Conservation (phyloP, 1,139 yeast genomes). For the Zygoascus sp. region DNA sequence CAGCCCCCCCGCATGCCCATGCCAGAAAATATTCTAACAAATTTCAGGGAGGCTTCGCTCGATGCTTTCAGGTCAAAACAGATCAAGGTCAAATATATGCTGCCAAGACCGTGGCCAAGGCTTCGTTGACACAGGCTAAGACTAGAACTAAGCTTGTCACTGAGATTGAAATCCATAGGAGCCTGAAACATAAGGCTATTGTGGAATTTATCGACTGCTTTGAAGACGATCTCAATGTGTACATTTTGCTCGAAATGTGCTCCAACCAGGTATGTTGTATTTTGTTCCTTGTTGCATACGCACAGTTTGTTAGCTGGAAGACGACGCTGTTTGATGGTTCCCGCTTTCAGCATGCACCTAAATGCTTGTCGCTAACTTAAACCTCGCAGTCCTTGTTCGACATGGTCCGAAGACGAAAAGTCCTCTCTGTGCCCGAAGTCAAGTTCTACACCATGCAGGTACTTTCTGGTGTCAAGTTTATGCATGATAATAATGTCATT, state of each 20-base stretch:
- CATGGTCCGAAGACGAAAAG: slow-evolving; percentile 74
- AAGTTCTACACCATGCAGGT: slow-evolving; percentile 87
- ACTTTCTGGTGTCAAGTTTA: slow-evolving; percentile 86
- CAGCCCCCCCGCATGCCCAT: neutral
- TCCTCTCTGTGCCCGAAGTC: slow-evolving; percentile 86
- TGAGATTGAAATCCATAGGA: slow-evolving; percentile 92
- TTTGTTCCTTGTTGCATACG: too few relatives aligned
- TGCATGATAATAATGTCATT: slow-evolving; percentile 89
- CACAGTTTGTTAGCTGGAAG: too few relatives aligned
- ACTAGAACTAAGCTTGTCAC: slow-evolving; percentile 80
- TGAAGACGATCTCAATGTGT: slow-evolving; percentile 91
- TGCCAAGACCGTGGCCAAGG: slow-evolving; percentile 97
- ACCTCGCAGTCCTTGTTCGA: slow-evolving; percentile 71
- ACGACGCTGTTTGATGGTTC: too few relatives aligned
- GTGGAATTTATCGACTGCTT: slow-evolving; percentile 92
- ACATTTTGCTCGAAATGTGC: slow-evolving; percentile 88
- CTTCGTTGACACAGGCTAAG: slow-evolving; percentile 85
- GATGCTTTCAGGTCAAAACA: slow-evolving; percentile 96
- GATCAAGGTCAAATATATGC: slow-evolving; percentile 81
- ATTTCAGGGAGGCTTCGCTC: slow-evolving; percentile 82
- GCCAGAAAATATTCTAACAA: neutral
- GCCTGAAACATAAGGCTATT: slow-evolving; percentile 81
- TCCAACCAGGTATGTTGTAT: slow-evolving; percentile 33
- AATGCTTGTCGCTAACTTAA: too few relatives aligned
- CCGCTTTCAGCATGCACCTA: too few relatives aligned